Base-by-base conservation (phyloP, 179 eudicot species). In the Dionaea muscipula region DNA sequence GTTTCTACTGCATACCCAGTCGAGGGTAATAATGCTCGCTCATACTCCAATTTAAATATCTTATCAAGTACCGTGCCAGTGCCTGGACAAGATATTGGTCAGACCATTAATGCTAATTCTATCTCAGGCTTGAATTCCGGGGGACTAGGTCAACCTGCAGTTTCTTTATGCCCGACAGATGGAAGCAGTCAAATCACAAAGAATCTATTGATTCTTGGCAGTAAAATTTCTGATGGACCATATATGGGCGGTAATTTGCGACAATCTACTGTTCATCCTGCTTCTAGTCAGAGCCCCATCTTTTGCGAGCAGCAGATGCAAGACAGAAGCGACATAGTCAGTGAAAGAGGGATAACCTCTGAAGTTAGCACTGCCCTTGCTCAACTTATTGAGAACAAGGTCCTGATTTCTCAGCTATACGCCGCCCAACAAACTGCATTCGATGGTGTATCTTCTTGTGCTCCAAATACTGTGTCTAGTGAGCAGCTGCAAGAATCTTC, bases 401-500 rank as follows among this genome's bases (percentile, higher is more conserved):
- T 4, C 35, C 35, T 31, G 35, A 4, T 31, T 31, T 4, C 35
- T 31, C 5, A 31, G 35, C 10, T 31, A 11, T 31, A 31, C 10
- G 35, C 35, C 10, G 35, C 35, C 5, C 35, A 31, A 31, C 35
- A 31, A 31, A 14, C 37, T 31, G 56, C 60, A 37, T 26, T 65
- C 35, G 35, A 11, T 18, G 56, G 37, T 17, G 14, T 68, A 7
- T 49, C 61, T 35, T 49, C 61, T 35, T 49, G 45, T 19, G 31
- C 10, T 48, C 26, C 18, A 26, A 55, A 52, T 11, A 40, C 63
- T 22, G 66, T 66, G 38, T 71, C 60, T 64, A 61, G 26, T 52
- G 73, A 69, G 37, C 75, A 72, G 60, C 60, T 72, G 50, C 61
- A 51, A 20, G 68, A 78, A 51, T 52, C 72, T 39, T 68, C 63